Evolutionary conservation across 768 basidiomycete species (phyloP).

Genomic region (Pleurotus ostreatus): DNA sequence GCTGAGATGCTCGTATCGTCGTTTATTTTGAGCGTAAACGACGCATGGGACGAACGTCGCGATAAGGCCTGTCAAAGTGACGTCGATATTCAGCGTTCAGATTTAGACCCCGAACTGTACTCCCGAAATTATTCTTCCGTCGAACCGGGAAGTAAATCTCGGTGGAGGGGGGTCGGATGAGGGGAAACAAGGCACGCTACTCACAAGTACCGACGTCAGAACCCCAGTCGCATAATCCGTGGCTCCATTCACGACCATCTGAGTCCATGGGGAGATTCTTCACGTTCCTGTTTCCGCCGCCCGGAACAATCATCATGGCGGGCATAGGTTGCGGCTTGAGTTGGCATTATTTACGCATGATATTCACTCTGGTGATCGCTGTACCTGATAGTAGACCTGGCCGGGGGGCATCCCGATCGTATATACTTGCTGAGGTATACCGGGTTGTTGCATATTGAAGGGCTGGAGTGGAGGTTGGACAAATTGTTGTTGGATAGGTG

Average conservation of each 20-base stretch:
- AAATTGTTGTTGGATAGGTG: neutral
- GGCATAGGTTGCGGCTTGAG: constrained; percentile 17
- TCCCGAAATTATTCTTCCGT: too few species aligned
- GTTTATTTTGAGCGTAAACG: constrained; percentile 30
- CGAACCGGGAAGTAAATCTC: too few species aligned
- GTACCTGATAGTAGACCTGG: neutral
- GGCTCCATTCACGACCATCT: constrained; percentile 26
- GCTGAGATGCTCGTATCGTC: constrained; percentile 27
- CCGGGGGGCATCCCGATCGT: neutral
- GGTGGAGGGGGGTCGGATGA: too few species aligned
- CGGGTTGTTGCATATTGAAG: neutral
- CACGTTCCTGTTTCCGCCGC: constrained; percentile 20
- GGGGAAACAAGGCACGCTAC: neutral
- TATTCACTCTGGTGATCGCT: too few species aligned
- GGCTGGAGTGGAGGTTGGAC: neutral
- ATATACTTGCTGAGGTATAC: neutral
- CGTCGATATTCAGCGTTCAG: too few species aligned
- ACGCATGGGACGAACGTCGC: constrained; percentile 35
- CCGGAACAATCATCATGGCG: constrained; percentile 15
- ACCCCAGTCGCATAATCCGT: constrained; percentile 19
- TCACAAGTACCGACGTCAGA: constrained; percentile 20
- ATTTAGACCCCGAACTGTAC: too few species aligned
- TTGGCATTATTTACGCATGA: neutral
- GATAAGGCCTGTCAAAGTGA: constrained; percentile 14
- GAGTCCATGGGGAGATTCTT: constrained; percentile 20